Conservation (phyloP, 176 grass and related monocot genomes). For the Oryza punctata region DNA sequence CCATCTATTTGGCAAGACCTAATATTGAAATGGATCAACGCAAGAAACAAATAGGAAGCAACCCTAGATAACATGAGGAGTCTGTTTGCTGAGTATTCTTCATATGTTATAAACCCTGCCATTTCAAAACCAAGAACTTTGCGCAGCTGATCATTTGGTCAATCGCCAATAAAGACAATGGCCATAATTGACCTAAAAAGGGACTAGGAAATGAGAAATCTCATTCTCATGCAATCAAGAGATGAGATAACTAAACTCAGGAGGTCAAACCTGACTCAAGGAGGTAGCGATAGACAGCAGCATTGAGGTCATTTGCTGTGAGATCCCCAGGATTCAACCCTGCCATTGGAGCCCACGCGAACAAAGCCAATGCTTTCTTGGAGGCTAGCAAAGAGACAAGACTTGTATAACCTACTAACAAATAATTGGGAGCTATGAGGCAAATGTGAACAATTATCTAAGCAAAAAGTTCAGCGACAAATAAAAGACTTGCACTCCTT, state of each 20-base stretch:
- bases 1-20: not conserved
- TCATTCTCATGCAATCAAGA: not conserved
- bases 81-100: not conserved
- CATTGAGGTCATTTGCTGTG: constrained; percentile 48
- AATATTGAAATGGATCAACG: not conserved
- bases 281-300: constrained; percentile 53
- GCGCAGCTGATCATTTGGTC: not conserved
- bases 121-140: not conserved
- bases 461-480: not conserved
- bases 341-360: constrained; percentile 14
- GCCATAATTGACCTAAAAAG: too few relatives aligned
- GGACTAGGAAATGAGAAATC: not conserved
- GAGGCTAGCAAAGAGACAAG: not conserved
- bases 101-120: not conserved
- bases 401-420: not conserved
- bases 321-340: constrained; percentile 13
- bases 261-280: constrained; percentile 39
- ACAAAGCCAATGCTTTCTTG: not conserved
- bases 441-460: not conserved
- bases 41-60: not conserved
- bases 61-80: not conserved
- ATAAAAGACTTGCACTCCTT: not conserved
- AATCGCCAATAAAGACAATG: not conserved
- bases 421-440: not conserved
- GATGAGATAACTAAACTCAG: not conserved